These are phyloP conservation scores for Protea cynaroides DNA, from an alignment of 164 flowering plant species.

Conservation along the genomic window DNA sequence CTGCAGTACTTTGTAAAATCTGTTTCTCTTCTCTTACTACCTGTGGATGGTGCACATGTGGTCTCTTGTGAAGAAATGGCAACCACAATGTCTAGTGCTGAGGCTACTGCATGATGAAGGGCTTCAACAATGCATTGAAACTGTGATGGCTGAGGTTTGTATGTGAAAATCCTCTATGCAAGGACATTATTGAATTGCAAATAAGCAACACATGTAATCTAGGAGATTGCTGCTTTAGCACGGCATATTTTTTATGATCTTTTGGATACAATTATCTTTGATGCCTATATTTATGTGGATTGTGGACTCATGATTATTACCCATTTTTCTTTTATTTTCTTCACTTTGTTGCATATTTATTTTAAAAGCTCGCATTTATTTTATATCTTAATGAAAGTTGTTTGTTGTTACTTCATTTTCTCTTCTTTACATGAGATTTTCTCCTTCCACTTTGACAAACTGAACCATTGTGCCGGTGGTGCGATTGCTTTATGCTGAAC, in stretches of 20 bases:
- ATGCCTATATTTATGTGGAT: too few relatives aligned
- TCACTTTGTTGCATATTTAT: too few relatives aligned
- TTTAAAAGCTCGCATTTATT: too few relatives aligned
- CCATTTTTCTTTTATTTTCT: too few relatives aligned
- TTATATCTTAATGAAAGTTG: too few relatives aligned
- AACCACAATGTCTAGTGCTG: constrained; percentile 94
- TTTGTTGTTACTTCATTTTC: too few relatives aligned
- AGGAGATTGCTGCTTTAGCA: too few relatives aligned
- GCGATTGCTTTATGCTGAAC: constrained; percentile 84
- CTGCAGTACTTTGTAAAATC: constrained; percentile 87
- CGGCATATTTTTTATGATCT: too few relatives aligned
- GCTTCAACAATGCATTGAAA: constrained; percentile 96
- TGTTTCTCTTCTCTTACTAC: constrained; percentile 82
- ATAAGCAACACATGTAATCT: too few relatives aligned
- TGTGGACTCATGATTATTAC: too few relatives aligned
- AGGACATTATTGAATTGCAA: background rate
- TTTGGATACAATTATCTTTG: too few relatives aligned
- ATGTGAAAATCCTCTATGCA: background rate
- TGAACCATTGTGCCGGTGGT: constrained; percentile 58
- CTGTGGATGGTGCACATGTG: constrained; percentile 99
- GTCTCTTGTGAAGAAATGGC: constrained; percentile 98
- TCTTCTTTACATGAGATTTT: background rate
- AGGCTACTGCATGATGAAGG: constrained; percentile 95
- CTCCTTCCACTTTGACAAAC: background rate
- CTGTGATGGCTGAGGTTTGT: constrained; percentile 98